A percentile compares a stretch with the other conserved stretches of the same genome.
These are phyloP conservation scores for Penicillium argentinense DNA, from an alignment of 495 filamentous ascomycete genomes.

Conservation along the genomic window DNA sequence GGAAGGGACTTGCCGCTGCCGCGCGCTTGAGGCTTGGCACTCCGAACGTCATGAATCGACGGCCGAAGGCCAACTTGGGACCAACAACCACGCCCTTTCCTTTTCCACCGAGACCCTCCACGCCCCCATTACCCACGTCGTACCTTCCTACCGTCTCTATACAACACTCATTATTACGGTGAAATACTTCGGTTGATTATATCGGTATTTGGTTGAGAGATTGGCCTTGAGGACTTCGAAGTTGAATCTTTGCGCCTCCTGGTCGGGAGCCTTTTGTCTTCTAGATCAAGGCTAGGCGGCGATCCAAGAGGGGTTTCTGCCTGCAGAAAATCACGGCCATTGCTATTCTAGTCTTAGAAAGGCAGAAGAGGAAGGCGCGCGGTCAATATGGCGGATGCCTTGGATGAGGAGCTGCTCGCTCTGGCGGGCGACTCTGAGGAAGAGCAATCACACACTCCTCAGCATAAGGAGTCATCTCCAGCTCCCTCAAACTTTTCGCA, in stretches of 20 bases:
- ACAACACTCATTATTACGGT: too few species aligned
- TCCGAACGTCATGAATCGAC: conserved; percentile 26
- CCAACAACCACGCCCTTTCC: conserved; percentile 5
- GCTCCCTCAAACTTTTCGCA: conserved; percentile 37
- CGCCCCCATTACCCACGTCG: too few species aligned
- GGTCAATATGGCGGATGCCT: conserved; percentile 61
- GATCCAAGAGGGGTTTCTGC: not conserved
- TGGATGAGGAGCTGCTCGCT: conserved; percentile 86
- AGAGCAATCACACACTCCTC: conserved; percentile 44
- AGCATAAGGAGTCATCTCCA: conserved; percentile 34
- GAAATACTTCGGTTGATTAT: too few species aligned
- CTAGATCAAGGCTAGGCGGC: not conserved
- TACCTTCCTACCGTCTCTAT: too few species aligned
- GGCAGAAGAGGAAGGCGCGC: too few species aligned
- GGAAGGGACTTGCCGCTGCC: conserved; percentile 18
- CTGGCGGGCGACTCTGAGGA: conserved; percentile 73
- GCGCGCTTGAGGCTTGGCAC: conserved; percentile 30
- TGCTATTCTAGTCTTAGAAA: too few species aligned
- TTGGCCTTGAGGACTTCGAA: not conserved
- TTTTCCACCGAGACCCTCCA: not conserved
- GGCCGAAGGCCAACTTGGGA: conserved; percentile 29
- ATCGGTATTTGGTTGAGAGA: not conserved
- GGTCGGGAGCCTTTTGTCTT: conserved; percentile 8
- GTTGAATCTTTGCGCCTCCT: conserved; percentile 16
- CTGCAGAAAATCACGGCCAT: not conserved